Evolutionary conservation across 78 protist genomes (phyloP), one percentile per base, ranked within the genome.

Genomic region (Isochrysis galbana): DNA sequence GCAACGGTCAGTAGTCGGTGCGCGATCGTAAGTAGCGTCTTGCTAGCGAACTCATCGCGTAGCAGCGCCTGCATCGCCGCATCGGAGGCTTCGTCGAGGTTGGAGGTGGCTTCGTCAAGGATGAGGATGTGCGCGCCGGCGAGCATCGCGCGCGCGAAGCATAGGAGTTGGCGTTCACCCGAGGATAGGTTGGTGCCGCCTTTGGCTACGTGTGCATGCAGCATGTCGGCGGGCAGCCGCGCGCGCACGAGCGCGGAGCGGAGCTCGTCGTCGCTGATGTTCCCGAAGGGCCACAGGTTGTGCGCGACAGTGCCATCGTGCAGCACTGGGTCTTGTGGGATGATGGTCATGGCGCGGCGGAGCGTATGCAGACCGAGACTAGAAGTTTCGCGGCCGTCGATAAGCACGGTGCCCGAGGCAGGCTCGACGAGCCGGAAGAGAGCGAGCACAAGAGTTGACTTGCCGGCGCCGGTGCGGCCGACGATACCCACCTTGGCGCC

Each of bases 121-220:
- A 95, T 26, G 10, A 97, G 46, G 14, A 97, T 46, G 90, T 92
- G 55, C 10, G 91, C 42, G 25, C 51, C 29, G 47, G 34, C 25
- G 19, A 96, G 45, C 14, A 97, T 46, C 77, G 98, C 99, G 39
- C 98, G 95, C 34, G 98, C 97, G 45, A 98, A 78, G 91, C 98
- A 96, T 26, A 98, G 36, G 45, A 97, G 93, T 94, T 98, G 99
- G 74, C 96, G 93, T 93, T 97, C 97, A 3, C 99, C 99, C 34
- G 94, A 92, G 47, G 94, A 77, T 42, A 96, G 89, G 90, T 96
- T 96, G 17, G 29, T 74, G 26, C 98, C 98, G 34, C 26, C 19
- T 42, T 72, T 61, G 36, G 47, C 1, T 11, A 44, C 86, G 42
- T 39, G 34, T n/a, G 86, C 5, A n/a, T 23, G 38, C 22, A 78